Evolutionary conservation across 805 yeast genomes (phyloP).

Genomic region (Barnettozyma sp.): DNA sequence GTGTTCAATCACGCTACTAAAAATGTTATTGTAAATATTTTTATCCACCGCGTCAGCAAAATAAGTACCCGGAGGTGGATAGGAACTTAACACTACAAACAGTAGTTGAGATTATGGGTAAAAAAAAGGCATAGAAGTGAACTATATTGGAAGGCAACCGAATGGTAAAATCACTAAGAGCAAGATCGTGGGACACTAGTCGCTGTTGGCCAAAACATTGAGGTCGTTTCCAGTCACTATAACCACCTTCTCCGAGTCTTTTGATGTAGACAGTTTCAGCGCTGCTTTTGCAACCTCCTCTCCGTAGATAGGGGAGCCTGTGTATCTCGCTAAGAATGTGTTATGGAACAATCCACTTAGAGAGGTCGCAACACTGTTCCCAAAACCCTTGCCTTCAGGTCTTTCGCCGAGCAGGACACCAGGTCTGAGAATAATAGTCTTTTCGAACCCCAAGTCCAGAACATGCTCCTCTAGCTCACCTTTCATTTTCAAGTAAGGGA

Average conservation of each 20-base stretch:
- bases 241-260: conserved; percentile 22
- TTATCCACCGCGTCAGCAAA: no score
- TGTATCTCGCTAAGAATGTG: conserved; percentile 27
- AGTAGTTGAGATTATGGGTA: no score
- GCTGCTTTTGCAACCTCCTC: conserved; percentile 61
- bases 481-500: conserved; percentile 60
- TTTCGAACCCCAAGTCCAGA: conserved; percentile 53
- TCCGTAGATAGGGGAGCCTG: conserved; percentile 48
- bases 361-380: conserved; percentile 27
- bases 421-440: conserved; percentile 71
- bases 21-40: no score
- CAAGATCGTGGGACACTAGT: no score
- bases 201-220: conserved; percentile 10
- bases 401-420: conserved; percentile 68
- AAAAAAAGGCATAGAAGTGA: no score
- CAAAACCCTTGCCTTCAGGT: conserved; percentile 33
- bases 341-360: conserved; percentile 27
- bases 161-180: no score
- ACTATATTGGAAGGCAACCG: no score
- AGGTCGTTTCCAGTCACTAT: conserved; percentile 27
- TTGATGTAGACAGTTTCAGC: conserved; percentile 27
- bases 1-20: no score
- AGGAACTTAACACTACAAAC: no score
- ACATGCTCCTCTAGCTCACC: conserved; percentile 73
- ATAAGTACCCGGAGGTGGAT: no score